Evolutionary conservation across 257 asterid genomes (phyloP), one percentile per base, ranked within the genome.

Genomic region (Solanum pennellii): DNA sequence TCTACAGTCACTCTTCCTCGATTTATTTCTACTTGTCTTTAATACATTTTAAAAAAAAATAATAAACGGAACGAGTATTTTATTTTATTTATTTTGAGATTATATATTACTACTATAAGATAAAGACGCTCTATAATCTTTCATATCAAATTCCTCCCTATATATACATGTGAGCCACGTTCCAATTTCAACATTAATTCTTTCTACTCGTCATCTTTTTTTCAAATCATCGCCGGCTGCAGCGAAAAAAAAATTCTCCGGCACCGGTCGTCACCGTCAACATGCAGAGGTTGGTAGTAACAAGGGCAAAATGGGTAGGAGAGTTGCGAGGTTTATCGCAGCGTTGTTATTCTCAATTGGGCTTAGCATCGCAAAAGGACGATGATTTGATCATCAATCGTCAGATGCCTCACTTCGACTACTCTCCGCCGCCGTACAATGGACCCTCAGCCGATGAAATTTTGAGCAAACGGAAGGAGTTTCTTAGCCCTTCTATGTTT

Each of bases 401-500:
- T 72, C 88, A 86, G 84, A 94, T 97, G 95, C 99, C 99, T 76
- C 93, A 94, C 9, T 96, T 96, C 90, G 98, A 95, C 90, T 96
- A 93, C 93, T 37, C 95, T 86, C 99, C 99, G 14, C 95, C 98
- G 6, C 95, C 97, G 4, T 97, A 97, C 92, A 60, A 92, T 39
- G 99, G 99, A 13, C 99, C 99, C 86, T 86, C 98, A 65, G 90
- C 94, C 65, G 93, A 89, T 0, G 94, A 96, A 83, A 94, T 96
- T 87, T 91, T 96, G 71, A 56, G 73, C 33, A 96, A 96, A 88
- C 97, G 98, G 73, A 89, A 76, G 16, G 88, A 87, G 27, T 96
- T 87, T 83, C 96, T 96, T 90, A 96, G 92, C 92, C 99, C 99
- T 47, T 97, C 99, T 83, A 88, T 96, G 83, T 94, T 93, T 87